phyloP scores from a whole-genome alignment of 2,329 filamentous ascomycete species.

The Aspergillus pseudonomiae region DNA sequence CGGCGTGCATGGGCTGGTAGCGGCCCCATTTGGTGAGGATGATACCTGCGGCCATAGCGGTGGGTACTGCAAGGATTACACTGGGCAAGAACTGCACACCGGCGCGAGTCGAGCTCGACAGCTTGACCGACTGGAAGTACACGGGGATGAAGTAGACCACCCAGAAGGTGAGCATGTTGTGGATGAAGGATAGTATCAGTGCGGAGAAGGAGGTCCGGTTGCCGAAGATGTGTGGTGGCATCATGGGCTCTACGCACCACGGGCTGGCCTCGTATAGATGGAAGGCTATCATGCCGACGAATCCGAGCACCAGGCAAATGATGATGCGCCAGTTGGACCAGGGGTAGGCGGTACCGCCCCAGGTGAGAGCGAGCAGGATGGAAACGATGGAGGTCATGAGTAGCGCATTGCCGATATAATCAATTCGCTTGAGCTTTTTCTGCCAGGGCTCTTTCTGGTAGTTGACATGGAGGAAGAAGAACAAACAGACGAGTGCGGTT shows the following conservation, averaged over 20 bases:
- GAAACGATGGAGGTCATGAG: conserved; percentile 31
- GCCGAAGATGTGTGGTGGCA: conserved; percentile 49
- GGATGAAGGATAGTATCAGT: conserved; percentile 17
- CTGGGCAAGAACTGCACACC: conserved; percentile 37
- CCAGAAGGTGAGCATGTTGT: conserved; percentile 19
- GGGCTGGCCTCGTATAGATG: conserved; percentile 18
- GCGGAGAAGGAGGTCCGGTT: conserved; percentile 40
- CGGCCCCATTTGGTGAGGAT: conserved; percentile 37
- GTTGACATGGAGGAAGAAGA: conserved; percentile 28
- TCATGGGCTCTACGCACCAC: conserved; percentile 35
- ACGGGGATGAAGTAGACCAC: conserved; percentile 44
- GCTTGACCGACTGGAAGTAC: conserved; percentile 50
- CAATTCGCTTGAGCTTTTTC: conserved; percentile 24
- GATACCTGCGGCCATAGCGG: conserved; percentile 33
- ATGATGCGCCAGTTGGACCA: conserved; percentile 36
- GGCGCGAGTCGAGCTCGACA: conserved; percentile 35
- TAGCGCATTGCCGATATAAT: conserved; percentile 34
- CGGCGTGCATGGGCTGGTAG: conserved; percentile 35
- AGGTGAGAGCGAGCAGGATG: conserved; percentile 36
- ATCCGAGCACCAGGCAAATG: conserved; percentile 33
- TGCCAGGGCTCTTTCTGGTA: background rate
- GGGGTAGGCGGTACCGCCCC: conserved; percentile 32
- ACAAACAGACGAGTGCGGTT: conserved; percentile 25
- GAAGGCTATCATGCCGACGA: conserved; percentile 28
- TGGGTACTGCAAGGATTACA: conserved; percentile 26